Conservation (phyloP, 192 early-diverging fungal genomes). For the Linnemannia schmuckeri region DNA sequence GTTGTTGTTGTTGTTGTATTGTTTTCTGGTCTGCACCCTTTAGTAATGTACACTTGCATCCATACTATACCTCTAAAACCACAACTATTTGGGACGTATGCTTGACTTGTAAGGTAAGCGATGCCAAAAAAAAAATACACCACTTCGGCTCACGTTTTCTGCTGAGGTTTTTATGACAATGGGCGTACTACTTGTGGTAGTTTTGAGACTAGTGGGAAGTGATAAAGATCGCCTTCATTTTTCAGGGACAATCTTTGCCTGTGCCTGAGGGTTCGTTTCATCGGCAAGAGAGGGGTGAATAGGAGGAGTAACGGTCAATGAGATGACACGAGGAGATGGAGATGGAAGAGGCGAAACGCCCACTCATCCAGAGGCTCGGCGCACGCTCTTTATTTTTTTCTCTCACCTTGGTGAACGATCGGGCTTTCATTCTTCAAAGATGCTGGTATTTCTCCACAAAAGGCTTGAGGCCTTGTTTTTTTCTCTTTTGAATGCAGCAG, state of each 20-base stretch:
- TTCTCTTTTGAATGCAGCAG: neutral
- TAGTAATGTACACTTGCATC: neutral
- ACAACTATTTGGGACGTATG: neutral
- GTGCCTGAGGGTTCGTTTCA: too few species aligned
- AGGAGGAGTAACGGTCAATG: neutral
- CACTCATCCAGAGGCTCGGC: neutral
- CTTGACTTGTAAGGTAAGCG: too few species aligned
- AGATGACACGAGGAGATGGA: neutral
- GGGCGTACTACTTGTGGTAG: neutral
- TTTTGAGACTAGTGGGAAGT: neutral
- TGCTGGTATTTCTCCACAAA: neutral
- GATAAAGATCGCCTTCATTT: too few species aligned
- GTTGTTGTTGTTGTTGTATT: neutral
- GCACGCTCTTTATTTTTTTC: conserved; percentile 8
- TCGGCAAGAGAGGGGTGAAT: neutral
- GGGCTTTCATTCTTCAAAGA: neutral
- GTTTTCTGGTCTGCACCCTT: too few species aligned
- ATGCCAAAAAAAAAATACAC: too few species aligned
- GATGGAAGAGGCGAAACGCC: neutral
- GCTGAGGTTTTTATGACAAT: neutral
- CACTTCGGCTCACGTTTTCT: neutral
- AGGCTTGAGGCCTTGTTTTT: neutral
- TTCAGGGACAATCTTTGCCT: too few species aligned
- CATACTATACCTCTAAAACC: neutral
- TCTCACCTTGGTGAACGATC: neutral